phyloP scores from a whole-genome alignment of 2,329 filamentous ascomycete genomes.

The Aspergillus flavus region DNA sequence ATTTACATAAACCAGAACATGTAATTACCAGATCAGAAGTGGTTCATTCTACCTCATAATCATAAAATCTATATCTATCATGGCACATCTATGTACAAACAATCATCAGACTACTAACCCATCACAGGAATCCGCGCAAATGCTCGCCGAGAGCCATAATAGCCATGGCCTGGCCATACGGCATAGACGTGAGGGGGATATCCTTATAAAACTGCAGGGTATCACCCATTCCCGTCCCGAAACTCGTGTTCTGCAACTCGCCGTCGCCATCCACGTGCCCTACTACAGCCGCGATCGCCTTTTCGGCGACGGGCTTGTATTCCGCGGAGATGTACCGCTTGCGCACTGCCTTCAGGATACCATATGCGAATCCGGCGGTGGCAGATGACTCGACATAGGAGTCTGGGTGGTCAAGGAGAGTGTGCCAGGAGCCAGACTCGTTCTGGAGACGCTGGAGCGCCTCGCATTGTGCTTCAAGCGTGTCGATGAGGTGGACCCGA shows the following conservation, averaged over 20 bases:
- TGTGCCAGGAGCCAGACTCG: constrained; percentile 70
- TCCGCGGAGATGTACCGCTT: constrained; percentile 68
- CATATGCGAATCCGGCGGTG: constrained; percentile 79
- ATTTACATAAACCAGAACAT: background rate
- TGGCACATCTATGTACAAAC: constrained; percentile 6
- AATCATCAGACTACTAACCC: background rate
- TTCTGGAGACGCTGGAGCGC: constrained; percentile 65
- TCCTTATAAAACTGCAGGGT: constrained; percentile 75
- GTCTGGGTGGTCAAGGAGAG: constrained; percentile 70
- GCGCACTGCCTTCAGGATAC: constrained; percentile 72
- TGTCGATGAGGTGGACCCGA: constrained; percentile 52
- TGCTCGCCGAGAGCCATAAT: constrained; percentile 81
- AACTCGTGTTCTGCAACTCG: constrained; percentile 73
- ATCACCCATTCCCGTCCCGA: constrained; percentile 77
- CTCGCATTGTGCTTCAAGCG: constrained; percentile 68
- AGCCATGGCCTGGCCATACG: constrained; percentile 82
- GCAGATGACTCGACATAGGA: constrained; percentile 78
- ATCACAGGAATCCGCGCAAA: constrained; percentile 47
- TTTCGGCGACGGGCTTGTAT: constrained; percentile 64
- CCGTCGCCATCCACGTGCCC: constrained; percentile 67
- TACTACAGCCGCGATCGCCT: constrained; percentile 68
- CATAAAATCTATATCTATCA: background rate
- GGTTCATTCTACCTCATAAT: background rate
- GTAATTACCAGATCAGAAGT: background rate
- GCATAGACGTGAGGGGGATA: constrained; percentile 77